These are phyloP conservation scores for Vachellia collinsii DNA, from an alignment of 306 rosid genomes.

Conservation along the genomic window DNA sequence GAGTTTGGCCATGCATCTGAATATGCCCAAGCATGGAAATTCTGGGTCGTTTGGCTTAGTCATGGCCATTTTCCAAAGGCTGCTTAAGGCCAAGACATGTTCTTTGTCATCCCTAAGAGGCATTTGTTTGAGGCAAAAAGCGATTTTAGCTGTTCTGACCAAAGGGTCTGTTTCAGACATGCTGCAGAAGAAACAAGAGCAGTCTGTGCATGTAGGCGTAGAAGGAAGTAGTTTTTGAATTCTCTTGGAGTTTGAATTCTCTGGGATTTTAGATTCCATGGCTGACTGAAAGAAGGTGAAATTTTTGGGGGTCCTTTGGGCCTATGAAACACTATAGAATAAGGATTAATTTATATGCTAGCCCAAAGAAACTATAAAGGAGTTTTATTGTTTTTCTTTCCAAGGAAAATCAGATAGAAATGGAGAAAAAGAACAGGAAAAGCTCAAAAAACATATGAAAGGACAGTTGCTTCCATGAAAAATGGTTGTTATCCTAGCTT, in stretches of 20 bases:
- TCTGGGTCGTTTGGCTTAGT: conserved; percentile 64
- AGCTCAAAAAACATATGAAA: neutral
- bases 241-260: conserved; percentile 27
- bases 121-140: conserved; percentile 51
- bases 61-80: conserved; percentile 76
- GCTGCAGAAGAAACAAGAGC: conserved; percentile 71
- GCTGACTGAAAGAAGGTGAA: neutral
- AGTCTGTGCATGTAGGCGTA: conserved; percentile 35
- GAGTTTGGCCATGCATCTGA: conserved; percentile 69
- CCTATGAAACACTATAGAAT: neutral
- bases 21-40: conserved; percentile 68
- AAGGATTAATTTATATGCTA: neutral
- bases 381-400: neutral
- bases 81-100: conserved; percentile 53
- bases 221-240: conserved; percentile 21
- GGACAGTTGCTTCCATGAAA: neutral
- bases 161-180: conserved; percentile 56
- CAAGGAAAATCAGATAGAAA: neutral
- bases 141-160: conserved; percentile 45
- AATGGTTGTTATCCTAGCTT: neutral
- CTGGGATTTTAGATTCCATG: conserved; percentile 43
- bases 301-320: conserved; percentile 7
- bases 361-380: conserved; percentile 4
- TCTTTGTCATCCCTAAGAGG: conserved; percentile 58
- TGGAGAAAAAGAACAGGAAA: neutral